These are phyloP conservation scores for Terfezia boudieri DNA, from an alignment of 495 filamentous ascomycete species.

Conservation along the genomic window DNA sequence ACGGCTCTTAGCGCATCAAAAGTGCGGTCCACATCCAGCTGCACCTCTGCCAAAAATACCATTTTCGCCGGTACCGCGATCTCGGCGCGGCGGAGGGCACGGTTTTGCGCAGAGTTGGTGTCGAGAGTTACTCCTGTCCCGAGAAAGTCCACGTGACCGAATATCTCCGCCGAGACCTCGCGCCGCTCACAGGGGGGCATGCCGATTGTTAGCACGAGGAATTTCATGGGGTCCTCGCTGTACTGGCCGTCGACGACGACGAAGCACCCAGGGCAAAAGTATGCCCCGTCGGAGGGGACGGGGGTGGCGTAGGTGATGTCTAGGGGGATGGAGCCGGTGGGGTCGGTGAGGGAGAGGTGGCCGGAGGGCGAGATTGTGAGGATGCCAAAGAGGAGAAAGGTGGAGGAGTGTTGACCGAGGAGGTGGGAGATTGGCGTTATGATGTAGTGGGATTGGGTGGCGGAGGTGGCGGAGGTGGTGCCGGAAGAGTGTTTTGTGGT, in stretches of 20 bases:
- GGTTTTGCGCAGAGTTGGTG: constrained; percentile 29
- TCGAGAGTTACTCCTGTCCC: constrained; percentile 26
- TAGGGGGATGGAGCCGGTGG: constrained; percentile 67
- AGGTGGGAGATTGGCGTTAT: constrained; percentile 86
- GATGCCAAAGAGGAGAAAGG: constrained; percentile 71
- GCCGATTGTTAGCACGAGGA: constrained; percentile 71
- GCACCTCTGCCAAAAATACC: constrained; percentile 56
- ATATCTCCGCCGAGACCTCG: constrained; percentile 54
- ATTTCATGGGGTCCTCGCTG: constrained; percentile 65
- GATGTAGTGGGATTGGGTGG: constrained; percentile 46
- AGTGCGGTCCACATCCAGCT: constrained; percentile 58
- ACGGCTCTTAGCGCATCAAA: constrained; percentile 58
- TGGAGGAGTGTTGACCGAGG: constrained; percentile 63
- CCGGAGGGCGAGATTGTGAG: constrained; percentile 66
- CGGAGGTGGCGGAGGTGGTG: constrained; percentile 30
- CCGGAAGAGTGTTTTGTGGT: constrained; percentile 25
- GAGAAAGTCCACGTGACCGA: constrained; percentile 92
- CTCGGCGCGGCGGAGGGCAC: constrained; percentile 64
- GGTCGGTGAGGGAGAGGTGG: constrained; percentile 54
- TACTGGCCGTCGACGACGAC: constrained; percentile 84
- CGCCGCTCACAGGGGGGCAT: constrained; percentile 78
- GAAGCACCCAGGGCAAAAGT: constrained; percentile 88
- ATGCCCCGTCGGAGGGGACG: constrained; percentile 66
- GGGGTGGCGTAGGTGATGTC: constrained; percentile 60
- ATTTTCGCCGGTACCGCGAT: constrained; percentile 28